Evolutionary conservation across 768 basidiomycete genomes (phyloP), one percentile per base, ranked within the genome.

Genomic region (Boletus sensibilis): DNA sequence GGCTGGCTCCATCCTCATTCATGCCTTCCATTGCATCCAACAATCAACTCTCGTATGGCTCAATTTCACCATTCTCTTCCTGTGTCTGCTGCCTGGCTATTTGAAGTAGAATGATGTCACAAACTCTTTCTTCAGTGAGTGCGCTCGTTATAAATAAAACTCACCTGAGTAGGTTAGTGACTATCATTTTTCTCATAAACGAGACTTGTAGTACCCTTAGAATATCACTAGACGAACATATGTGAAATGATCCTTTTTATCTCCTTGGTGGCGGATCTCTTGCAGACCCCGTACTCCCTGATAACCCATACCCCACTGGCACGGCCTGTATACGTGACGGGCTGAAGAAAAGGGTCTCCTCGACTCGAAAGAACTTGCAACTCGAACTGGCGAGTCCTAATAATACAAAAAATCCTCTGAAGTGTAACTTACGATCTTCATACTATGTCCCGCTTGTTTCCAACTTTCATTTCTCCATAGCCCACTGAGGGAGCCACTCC

Each of bases 91-190:
- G 83, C 75, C 90, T 94, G 10, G 85, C 83, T 58, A 98, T 73
- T 47, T 97, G 86, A 16, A 97, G 97, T 43, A 99, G 75, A 64
- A 98, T 98, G 65, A 93, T 91, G 74, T 98, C 97, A 72, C 96
- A 98, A 6, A 94, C 95, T 55, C 94, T 82, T 58, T 98, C 97
- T 68, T 96, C 88, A 5, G 80, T 84, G 33, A 98, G 75, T n/a
- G n/a, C n/a, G n/a, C 11, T 98, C 79, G 42, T 83, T 77, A 71
- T 98, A 86, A 40, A 94, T 80, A 68, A 92, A 92, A 98, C 71
- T 97, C 92, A 71, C 98, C 97, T 64, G 98, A 92, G 62, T 85
- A 89, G 6, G 90, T 87, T 53, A 99, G 72, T 1, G 81, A 78
- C n/a, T n/a, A n/a, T n/a, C n/a, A n/a, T n/a, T n/a, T n/a, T n/a